phyloP scores from a whole-genome alignment of 768 basidiomycete species.

The Gymnopilus junonius region DNA sequence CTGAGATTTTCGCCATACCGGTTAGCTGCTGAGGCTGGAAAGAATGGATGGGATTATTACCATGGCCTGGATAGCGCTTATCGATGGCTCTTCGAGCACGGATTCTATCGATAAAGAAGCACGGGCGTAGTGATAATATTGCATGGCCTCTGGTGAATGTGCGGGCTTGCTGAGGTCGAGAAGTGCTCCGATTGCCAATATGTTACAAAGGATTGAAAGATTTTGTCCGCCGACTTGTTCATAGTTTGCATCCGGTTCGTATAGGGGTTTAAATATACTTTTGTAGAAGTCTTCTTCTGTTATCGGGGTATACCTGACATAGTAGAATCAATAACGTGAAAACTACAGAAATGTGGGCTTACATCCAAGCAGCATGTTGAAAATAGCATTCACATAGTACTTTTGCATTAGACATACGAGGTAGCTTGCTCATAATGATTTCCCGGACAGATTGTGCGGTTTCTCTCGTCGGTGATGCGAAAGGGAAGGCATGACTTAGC shows the following conservation, averaged over 20 bases:
- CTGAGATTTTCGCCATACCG: constrained; percentile 34
- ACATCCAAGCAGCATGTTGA: constrained; percentile 76
- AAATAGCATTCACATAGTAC: constrained; percentile 58
- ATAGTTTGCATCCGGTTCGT: constrained; percentile 43
- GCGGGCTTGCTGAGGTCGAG: constrained; percentile 61
- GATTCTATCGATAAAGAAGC: constrained; percentile 65
- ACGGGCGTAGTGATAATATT: constrained; percentile 63
- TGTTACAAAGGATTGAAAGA: constrained; percentile 63
- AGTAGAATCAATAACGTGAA: background rate
- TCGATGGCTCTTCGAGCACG: constrained; percentile 65
- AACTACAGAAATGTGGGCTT: constrained; percentile 29
- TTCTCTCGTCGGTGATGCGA: constrained; percentile 47
- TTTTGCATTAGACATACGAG: constrained; percentile 40
- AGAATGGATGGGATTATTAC: constrained; percentile 36
- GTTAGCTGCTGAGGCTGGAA: background rate
- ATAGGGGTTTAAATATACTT: constrained; percentile 55
- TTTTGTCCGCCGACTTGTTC: constrained; percentile 53
- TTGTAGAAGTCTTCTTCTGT: constrained; percentile 59
- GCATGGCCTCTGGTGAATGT: constrained; percentile 57
- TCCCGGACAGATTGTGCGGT: constrained; percentile 47
- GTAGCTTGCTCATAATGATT: constrained; percentile 51
- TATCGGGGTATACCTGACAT: constrained; percentile 67
- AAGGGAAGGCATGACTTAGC: constrained; percentile 65
- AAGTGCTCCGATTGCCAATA: constrained; percentile 67
- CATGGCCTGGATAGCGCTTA: constrained; percentile 67